Evolutionary conservation across 495 filamentous ascomycete genomes (phyloP), one percentile per base, ranked within the genome.

Genomic region (Cercophora scortea): DNA sequence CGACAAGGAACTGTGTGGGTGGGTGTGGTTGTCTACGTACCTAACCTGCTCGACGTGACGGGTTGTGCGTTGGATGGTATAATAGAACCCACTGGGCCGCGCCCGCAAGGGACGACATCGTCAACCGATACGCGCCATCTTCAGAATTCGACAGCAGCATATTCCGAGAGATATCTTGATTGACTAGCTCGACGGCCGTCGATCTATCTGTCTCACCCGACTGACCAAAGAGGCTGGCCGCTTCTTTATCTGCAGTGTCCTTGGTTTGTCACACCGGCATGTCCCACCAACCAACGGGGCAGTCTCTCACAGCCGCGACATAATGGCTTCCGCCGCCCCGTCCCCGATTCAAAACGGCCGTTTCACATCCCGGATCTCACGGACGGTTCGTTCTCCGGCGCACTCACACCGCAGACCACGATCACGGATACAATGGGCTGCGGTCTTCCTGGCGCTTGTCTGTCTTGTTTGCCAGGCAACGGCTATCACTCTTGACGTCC

Each of bases 361-460:
- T 13, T 32, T 45, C 12, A 11, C 17, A 4, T 10, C 34, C 16
- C 4, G 13, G 33, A 12, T 19, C 13, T 44, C 42, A 13, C 42
- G 12, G 17, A 3, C 42, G 17, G 1, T 5, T 11, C 55, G n/a
- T 32, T 17, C n/a, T 25, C 44, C 41, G 32, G 34, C 52, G n/a
- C 11, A 43, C 25, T 52, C 58, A 51, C 56, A 42, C 59, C 35
- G 16, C 45, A 50, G 54, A 60, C 59, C 57, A 52, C 61, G 52
- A 45, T 57, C 45, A 35, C 55, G 56, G 51, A 59, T 59, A 53
- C 50, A 59, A 54, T 69, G 64, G 64, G 52, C 57, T 53, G 52
- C 61, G 42, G 55, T 71, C 51, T 33, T 72, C 52, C 50, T 65
- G 35, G 50, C 71, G 50, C 50, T 72, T 49, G 64, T 59, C 42